phyloP scores from a whole-genome alignment of 192 early-diverging fungal genomes.

The Neocallimastix lanati region DNA sequence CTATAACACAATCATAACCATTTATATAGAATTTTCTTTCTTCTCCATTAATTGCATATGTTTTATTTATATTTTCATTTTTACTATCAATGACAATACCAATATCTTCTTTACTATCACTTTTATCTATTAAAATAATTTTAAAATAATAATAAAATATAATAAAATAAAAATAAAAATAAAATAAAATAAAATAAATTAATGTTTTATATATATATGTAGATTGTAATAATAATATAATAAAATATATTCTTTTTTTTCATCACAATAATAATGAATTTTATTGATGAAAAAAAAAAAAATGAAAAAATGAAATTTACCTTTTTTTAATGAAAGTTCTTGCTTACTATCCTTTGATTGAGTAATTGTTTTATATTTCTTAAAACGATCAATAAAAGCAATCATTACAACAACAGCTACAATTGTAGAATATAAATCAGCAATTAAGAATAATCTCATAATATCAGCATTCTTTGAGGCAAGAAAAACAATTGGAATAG shows the following conservation, averaged over 20 bases:
- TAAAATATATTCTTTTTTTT: too few species aligned
- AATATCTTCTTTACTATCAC: background rate
- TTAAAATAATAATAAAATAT: too few species aligned
- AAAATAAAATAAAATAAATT: too few species aligned
- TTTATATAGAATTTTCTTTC: background rate
- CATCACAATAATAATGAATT: too few species aligned
- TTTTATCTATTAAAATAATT: too few species aligned
- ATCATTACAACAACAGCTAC: background rate
- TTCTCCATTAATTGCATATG: background rate
- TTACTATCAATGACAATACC: background rate
- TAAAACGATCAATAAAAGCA: background rate
- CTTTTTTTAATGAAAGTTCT: background rate
- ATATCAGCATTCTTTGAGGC: background rate
- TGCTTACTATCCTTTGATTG: background rate
- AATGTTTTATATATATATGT: too few species aligned
- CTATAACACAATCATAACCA: background rate
- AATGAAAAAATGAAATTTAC: too few species aligned
- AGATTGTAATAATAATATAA: too few species aligned
- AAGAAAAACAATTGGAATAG: conserved; percentile 10
- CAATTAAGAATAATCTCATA: background rate
- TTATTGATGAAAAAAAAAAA: too few species aligned
- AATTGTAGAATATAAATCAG: background rate
- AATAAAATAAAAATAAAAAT: too few species aligned
- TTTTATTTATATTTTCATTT: background rate
- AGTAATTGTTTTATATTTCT: background rate